A percentile compares a stretch with the other conserved stretches of the same genome.
Conservation (phyloP, 2,329 filamentous ascomycete species). For the Ophiostoma montium region DNA sequence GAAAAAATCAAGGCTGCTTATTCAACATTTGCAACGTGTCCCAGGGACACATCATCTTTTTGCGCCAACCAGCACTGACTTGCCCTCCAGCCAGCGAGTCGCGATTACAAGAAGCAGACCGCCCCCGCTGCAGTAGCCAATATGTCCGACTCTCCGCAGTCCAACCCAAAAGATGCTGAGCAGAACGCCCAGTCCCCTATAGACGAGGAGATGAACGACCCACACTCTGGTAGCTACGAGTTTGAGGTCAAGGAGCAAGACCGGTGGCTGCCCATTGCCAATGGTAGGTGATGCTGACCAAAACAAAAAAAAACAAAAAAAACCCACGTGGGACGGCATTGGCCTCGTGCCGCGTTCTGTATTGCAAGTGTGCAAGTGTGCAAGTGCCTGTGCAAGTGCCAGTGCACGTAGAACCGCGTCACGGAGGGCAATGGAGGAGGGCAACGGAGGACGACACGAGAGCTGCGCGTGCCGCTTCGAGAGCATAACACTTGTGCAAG, state of each 20-base stretch:
- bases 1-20: too few relatives aligned
- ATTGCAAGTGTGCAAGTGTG: too few relatives aligned
- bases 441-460: too few relatives aligned
- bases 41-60: conserved; percentile 42
- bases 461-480: too few relatives aligned
- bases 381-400: too few relatives aligned
- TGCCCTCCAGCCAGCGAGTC: neutral
- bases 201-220: conserved; percentile 82
- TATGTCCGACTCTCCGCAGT: conserved; percentile 82
- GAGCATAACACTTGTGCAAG: too few relatives aligned
- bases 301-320: neutral
- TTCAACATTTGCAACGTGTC: too few relatives aligned
- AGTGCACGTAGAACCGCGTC: too few relatives aligned
- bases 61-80: neutral
- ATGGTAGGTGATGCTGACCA: conserved; percentile 62
- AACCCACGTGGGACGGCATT: too few relatives aligned
- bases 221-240: conserved; percentile 69
- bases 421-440: too few relatives aligned
- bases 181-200: conserved; percentile 71
- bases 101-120: conserved; percentile 30
- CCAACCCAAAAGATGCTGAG: conserved; percentile 91
- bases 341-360: too few relatives aligned
- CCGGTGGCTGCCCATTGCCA: conserved; percentile 98
- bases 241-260: conserved; percentile 99
- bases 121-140: conserved; percentile 57